phyloP scores from a whole-genome alignment of 768 basidiomycete genomes.

The Amanita rimosa region DNA sequence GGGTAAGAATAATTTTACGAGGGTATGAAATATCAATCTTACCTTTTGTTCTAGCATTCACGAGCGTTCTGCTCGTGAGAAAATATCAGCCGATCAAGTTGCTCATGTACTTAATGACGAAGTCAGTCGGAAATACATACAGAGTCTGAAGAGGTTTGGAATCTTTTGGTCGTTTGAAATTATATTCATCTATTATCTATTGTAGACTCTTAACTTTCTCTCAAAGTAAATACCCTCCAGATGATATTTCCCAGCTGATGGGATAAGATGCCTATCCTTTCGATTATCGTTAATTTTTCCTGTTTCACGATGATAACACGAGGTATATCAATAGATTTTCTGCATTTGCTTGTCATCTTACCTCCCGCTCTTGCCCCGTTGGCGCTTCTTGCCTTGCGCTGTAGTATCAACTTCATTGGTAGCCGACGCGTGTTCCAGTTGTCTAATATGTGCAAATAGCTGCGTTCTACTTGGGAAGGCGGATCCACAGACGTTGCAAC shows the following conservation, averaged over 20 bases:
- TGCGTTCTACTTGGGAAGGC: slow-evolving; percentile 59
- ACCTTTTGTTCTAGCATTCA: slow-evolving; percentile 55
- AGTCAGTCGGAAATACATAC: slow-evolving; percentile 97
- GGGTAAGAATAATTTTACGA: slow-evolving; percentile 45
- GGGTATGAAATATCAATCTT: background rate
- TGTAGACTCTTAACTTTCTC: slow-evolving; percentile 85
- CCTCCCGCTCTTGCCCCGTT: background rate
- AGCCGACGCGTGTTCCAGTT: slow-evolving; percentile 60
- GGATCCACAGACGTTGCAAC: slow-evolving; percentile 61
- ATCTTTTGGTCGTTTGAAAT: background rate
- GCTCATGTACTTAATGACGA: slow-evolving; percentile 99
- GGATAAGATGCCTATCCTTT: slow-evolving; percentile 32
- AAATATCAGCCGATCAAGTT: slow-evolving; percentile 94
- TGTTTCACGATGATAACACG: background rate
- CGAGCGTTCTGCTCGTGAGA: slow-evolving; percentile 94
- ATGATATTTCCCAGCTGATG: slow-evolving; percentile 88
- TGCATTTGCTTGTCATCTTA: background rate
- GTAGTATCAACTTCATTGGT: slow-evolving; percentile 14
- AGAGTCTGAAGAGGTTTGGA: slow-evolving; percentile 85
- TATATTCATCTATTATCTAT: background rate
- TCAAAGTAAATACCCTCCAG: slow-evolving; percentile 93
- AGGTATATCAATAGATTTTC: background rate
- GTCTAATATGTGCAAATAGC: slow-evolving; percentile 62
- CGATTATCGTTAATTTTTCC: background rate
- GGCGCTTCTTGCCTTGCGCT: background rate